These are phyloP conservation scores for Papiliotrema terrestris DNA, from an alignment of 1,284 basidiomycete species.

Conservation along the genomic window DNA sequence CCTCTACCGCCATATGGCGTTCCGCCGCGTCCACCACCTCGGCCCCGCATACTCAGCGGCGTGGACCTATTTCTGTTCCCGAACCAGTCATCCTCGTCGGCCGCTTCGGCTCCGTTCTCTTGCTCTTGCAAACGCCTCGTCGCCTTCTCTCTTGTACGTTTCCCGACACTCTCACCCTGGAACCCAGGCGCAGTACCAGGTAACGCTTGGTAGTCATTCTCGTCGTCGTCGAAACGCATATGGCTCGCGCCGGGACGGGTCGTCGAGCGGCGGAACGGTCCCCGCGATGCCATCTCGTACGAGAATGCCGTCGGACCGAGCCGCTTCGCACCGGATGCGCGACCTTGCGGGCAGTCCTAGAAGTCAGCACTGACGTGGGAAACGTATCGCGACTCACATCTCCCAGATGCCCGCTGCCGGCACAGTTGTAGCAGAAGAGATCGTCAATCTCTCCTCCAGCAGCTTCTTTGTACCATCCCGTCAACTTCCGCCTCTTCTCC, in stretches of 20 bases:
- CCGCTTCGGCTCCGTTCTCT: slow-evolving; percentile 7
- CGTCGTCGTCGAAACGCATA: slow-evolving; percentile 21
- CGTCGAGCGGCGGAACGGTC: slow-evolving; percentile 58
- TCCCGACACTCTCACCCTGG: slow-evolving; percentile 27
- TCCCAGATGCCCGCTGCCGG: slow-evolving; percentile 70
- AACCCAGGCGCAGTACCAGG: slow-evolving; percentile 15
- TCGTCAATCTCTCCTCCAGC: slow-evolving; percentile 25
- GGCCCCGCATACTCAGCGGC: too few species aligned
- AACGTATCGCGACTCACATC: slow-evolving; percentile 57
- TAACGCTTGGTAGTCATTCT: slow-evolving; percentile 8
- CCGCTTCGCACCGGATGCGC: slow-evolving; percentile 55
- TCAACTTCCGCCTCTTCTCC: slow-evolving; percentile 23
- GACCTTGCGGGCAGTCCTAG: slow-evolving; percentile 67
- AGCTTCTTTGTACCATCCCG: slow-evolving; percentile 39
- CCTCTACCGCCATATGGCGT: slow-evolving; percentile 1
- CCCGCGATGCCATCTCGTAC: slow-evolving; percentile 60
- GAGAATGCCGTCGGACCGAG: slow-evolving; percentile 72
- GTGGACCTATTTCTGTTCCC: neutral
- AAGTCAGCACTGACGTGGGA: slow-evolving; percentile 7
- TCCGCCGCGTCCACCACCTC: too few species aligned
- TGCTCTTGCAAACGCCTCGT: slow-evolving; percentile 8
- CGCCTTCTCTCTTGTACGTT: slow-evolving; percentile 26
- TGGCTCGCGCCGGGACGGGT: slow-evolving; percentile 14
- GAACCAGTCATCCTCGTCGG: slow-evolving; percentile 19
- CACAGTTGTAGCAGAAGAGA: slow-evolving; percentile 81